Evolutionary conservation across 1,139 yeast genomes (phyloP), one percentile per base, ranked within the genome.

Genomic region (Taiozyma onychis): DNA sequence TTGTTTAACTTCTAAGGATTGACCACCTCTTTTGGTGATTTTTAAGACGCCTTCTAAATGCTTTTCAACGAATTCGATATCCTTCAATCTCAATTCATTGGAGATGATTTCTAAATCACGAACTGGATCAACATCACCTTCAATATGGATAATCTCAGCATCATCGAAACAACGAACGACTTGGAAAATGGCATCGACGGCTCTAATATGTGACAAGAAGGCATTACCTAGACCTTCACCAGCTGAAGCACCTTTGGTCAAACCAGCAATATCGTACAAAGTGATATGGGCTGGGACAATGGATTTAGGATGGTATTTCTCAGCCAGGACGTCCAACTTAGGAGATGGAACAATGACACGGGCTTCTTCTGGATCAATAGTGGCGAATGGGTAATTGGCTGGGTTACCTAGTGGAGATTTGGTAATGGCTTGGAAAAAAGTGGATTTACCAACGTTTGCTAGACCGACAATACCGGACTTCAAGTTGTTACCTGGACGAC

Each of bases 141-240:
- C 97, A 64, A 93, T 88, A 72, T 93, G 99, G 63, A 91, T 91
- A 65, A 93, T 93, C 65, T 93, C 99, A 49, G 98, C 95, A 71
- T 93, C 99, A 68, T 93, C 99, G 65, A 93, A 93, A 74, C 96
- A 87, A 77, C 99, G 86, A 52, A 93, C 98, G 61, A 93, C 96
- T 74, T 95, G 99, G 77, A 88, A 93, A 66, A 93, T 84, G 58
- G 98, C 96, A 78, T 93, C 99, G 56, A 93, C 99, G 48, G 99
- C 96, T 73, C 99, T 83, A 64, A 93, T 93, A 72, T 93, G 93
- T 61, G 98, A 87, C 77, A 93, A 84, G 82, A 93, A 93, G 61
- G 96, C 96, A 72, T 93, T 95, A 70, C 99, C 99, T 61, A 93
- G 81, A 68, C 99, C 99, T 73, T 93, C 99, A 74, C 99, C 99